Evolutionary conservation across 352 stramenopile species (phyloP), one percentile per base, ranked within the genome.

Genomic region (Phytophthora podocarpi): DNA sequence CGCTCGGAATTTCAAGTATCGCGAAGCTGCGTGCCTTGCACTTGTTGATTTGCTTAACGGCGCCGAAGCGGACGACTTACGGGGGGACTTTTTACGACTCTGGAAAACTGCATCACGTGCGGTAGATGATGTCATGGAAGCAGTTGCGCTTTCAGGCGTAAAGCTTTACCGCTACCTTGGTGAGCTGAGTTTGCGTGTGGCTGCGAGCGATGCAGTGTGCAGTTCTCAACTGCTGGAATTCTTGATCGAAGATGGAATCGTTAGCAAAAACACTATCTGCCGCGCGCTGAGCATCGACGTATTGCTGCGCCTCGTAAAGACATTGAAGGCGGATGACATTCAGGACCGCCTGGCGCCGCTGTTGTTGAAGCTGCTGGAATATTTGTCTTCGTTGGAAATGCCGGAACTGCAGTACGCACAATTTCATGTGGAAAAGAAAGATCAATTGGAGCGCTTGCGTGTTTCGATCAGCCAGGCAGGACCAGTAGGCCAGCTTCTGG

Each of bases 351-450:
- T 94, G 18, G 76, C 79, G 3, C 50, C 74, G 5, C 73, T 92
- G 4, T 56, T 91, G 4, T 59, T 92, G 5, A 88, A 85, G 35
- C 63, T 92, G 2, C 53, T 94, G 16, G 81, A 91, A 51, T 94
- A 89, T 50, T 59, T 94, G 45, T 92, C 82, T n/a, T 94, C 85
- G 1, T 35, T 94, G 5, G 85, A 94, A 56, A 87, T 94, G 80
- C 83, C 85, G 0, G 81, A 91, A 54, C 67, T 94, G 0, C 85
- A 94, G 62, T 94, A 94, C 47, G 85, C 85, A 4, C 85, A 94
- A 62, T 94, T 94, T 48, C 85, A 94, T 35, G 85, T 94, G 27
- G 69, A 91, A 50, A 89, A 94, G 64, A 94, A 94, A 57, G 81
- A 90, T 26, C 75, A 94, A 46, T 64, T 94, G 13, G 85, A 94